Conservation (phyloP, 371 early-diverging fungal species). For the Paraphysoderma sedebokerense region DNA sequence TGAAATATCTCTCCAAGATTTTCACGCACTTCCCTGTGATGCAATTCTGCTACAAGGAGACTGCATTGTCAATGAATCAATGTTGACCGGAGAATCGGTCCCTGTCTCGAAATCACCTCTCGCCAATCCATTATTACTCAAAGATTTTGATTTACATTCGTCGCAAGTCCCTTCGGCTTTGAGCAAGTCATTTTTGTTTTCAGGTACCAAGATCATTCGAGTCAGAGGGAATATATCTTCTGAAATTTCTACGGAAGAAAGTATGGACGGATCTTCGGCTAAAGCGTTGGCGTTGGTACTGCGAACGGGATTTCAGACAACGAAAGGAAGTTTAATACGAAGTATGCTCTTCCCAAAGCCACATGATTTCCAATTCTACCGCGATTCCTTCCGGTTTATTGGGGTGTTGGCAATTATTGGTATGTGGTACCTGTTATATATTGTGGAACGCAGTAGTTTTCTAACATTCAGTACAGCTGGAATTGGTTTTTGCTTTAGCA, state of each 20-base stretch:
- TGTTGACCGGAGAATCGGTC: conserved; percentile 93
- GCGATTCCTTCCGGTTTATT: conserved; percentile 88
- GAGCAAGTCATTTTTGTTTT: conserved; percentile 66
- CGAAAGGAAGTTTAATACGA: conserved; percentile 87
- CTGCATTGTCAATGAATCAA: conserved; percentile 95
- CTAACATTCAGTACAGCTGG: conserved; percentile 16
- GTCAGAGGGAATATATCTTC: conserved; percentile 28
- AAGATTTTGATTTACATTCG: conserved; percentile 48
- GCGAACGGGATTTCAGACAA: conserved; percentile 92
- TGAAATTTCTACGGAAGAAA: not conserved
- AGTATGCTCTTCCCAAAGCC: conserved; percentile 93
- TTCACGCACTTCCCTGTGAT: conserved; percentile 81
- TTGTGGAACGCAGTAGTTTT: not conserved
- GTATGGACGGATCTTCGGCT: conserved; percentile 1
- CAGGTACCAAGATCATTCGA: conserved; percentile 83
- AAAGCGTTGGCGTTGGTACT: conserved; percentile 66
- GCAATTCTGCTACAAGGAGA: conserved; percentile 87
- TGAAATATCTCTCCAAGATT: conserved; percentile 43
- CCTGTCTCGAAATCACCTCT: conserved; percentile 30
- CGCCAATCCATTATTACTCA: conserved; percentile 18
- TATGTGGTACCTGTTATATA: conserved; percentile 1
- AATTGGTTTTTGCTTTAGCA: conserved; percentile 62
- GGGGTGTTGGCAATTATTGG: conserved; percentile 68
- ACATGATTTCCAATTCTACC: conserved; percentile 83
- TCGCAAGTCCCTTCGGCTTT: conserved; percentile 49